These are phyloP conservation scores for Penicillium sp. DNA, from an alignment of 2,329 filamentous ascomycete genomes.

Conservation along the genomic window DNA sequence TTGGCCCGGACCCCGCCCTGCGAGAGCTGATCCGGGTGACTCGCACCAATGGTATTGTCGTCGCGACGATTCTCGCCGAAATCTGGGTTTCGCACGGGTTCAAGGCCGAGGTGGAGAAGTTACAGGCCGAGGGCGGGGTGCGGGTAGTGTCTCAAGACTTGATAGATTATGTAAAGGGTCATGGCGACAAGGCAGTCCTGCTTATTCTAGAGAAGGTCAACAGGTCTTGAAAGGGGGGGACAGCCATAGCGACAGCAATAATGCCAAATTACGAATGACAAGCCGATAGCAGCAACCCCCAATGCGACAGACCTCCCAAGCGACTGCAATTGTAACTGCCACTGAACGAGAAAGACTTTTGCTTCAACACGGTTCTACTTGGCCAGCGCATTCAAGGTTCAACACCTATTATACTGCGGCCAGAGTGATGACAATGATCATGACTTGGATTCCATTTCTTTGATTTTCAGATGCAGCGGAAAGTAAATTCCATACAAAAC, in stretches of 20 bases:
- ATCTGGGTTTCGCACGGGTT: conserved; percentile 57
- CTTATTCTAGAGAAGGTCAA: conserved; percentile 33
- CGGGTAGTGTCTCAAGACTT: conserved; percentile 36
- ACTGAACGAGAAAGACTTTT: not conserved
- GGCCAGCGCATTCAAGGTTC: not conserved
- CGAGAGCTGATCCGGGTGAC: conserved; percentile 56
- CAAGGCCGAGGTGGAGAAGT: conserved; percentile 49
- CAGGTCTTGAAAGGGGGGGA: conserved; percentile 35
- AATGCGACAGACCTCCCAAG: not conserved
- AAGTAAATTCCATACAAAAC: not conserved
- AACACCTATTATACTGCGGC: not conserved
- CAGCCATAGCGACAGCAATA: not conserved
- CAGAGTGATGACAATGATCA: not conserved
- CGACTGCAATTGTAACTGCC: not conserved
- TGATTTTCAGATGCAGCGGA: not conserved
- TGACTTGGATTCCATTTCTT: not conserved
- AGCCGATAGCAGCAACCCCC: conserved; percentile 1
- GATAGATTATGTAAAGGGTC: conserved; percentile 36
- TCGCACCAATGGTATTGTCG: conserved; percentile 53
- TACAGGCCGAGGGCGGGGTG: conserved; percentile 40
- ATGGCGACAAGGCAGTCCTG: conserved; percentile 36
- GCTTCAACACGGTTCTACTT: not conserved
- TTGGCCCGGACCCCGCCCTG: conserved; percentile 55
- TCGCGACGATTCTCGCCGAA: conserved; percentile 56
- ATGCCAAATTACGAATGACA: not conserved